Evolutionary conservation across 73 alveolate species (phyloP), one percentile per base, ranked within the genome.

Genomic region (Paraurostyla sp.): DNA sequence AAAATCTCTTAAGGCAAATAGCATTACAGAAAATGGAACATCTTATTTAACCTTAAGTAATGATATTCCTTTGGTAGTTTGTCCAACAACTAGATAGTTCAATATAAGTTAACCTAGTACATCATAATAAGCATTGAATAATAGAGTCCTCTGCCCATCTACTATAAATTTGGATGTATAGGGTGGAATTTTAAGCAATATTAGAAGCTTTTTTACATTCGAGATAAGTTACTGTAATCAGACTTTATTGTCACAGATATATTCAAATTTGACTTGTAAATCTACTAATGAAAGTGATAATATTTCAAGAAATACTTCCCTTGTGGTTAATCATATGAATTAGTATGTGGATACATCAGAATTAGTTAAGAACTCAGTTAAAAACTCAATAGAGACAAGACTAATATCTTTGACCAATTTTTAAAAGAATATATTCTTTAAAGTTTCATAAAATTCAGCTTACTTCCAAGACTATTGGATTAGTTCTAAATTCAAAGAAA

Each of bases 401-500:
- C 32, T 29, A 27, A 13, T 13, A 13, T 13, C 45, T 30, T 20
- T 29, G 3, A 60, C 50, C n/a, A 18, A 7, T 29, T 20, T 29
- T 60, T 29, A 29, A 30, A 60, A 25, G 16, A n/a, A 69, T n/a
- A 32, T 15, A 18, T 38, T 22, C 40, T 41, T 69, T 41, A 46
- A 46, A 38, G 29, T 69, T n/a, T 15, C 50, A 3, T 15, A 33
- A 69, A 69, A 69, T 42, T 69, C 29, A 6, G 62, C 42, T 22
- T 11, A 35, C 16, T 18, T 38, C 2, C 16, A 69, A 40, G 84
- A 69, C 23, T 69, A 59, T 23, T 69, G 84, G 84, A 18, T 69
- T 4, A 16, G 43, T 69, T 43, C 84, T 3, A 69, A 29, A 13
- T 7, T 69, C 7, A 6, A 9, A 27, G 29, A 7, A 35, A 16